These are phyloP conservation scores for Fragaria nilgerrensis DNA, from an alignment of 306 rosid genomes.

Conservation along the genomic window DNA sequence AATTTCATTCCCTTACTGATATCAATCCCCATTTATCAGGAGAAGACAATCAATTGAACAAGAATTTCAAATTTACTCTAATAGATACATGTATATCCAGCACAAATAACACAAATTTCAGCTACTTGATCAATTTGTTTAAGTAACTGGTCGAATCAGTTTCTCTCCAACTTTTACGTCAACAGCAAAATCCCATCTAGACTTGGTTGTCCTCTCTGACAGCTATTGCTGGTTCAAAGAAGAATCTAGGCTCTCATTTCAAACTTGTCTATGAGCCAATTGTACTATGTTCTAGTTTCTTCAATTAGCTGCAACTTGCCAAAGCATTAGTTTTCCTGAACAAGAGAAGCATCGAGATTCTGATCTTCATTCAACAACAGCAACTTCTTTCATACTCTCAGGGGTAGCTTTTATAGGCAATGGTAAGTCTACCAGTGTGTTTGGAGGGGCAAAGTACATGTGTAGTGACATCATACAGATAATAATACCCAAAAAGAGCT, in stretches of 20 bases:
- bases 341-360: conserved; percentile 40
- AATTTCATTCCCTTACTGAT: neutral
- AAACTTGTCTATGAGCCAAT: neutral
- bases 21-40: neutral
- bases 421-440: conserved; percentile 66
- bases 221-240: conserved; percentile 1
- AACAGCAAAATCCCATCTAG: neutral
- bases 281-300: neutral
- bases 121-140: conserved; percentile 1
- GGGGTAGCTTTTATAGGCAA: conserved; percentile 54
- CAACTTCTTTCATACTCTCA: conserved; percentile 58
- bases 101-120: neutral
- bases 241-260: conserved; percentile 9
- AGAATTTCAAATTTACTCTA: neutral
- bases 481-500: conserved; percentile 87
- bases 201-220: neutral
- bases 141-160: neutral
- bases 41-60: neutral
- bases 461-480: conserved; percentile 93
- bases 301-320: conserved; percentile 17
- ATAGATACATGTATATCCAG: neutral
- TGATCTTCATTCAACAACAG: conserved; percentile 59
- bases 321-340: conserved; percentile 7
- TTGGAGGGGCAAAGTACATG: conserved; percentile 93
- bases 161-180: neutral